Evolutionary conservation across 768 basidiomycete species (phyloP).

Genomic region (Tylopilus sp.): DNA sequence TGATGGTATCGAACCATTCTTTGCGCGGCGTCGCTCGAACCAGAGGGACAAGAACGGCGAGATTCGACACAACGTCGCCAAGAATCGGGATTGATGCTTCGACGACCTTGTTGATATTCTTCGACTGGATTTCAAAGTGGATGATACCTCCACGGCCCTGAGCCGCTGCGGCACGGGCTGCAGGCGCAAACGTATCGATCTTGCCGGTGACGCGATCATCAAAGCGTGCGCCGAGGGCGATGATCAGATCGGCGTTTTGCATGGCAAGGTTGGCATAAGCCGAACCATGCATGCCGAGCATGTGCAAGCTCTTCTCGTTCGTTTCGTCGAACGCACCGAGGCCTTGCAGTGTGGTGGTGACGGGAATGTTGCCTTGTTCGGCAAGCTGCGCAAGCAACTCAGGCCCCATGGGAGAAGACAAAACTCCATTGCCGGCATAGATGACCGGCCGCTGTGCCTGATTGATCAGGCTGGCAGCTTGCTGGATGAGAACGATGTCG

Average conservation of each 20-base stretch:
- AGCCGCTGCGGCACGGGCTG: constrained; percentile 79
- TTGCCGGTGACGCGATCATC: constrained; percentile 98
- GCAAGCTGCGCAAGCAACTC: constrained; percentile 74
- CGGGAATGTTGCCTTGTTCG: constrained; percentile 89
- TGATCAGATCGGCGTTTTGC: constrained; percentile 96
- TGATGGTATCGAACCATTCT: constrained; percentile 83
- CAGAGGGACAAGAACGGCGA: constrained; percentile 78
- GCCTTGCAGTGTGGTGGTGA: constrained; percentile 94
- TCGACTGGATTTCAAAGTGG: constrained; percentile 97
- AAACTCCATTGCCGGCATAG: constrained; percentile 90
- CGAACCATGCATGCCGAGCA: constrained; percentile 98
- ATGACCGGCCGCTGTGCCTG: constrained; percentile 86
- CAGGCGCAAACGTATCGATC: constrained; percentile 86
- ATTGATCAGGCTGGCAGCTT: constrained; percentile 90
- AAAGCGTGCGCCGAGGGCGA: constrained; percentile 93
- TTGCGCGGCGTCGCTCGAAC: constrained; percentile 61
- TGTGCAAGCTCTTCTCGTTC: constrained; percentile 82
- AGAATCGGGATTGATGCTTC: constrained; percentile 91
- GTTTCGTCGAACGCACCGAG: constrained; percentile 95
- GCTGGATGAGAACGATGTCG: constrained; percentile 65
- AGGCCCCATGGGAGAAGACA: constrained; percentile 79
- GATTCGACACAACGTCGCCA: constrained; percentile 86
- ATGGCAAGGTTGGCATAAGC: constrained; percentile 98
- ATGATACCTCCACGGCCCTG: constrained; percentile 94
- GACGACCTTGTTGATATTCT: constrained; percentile 99